Evolutionary conservation across 805 yeast genomes (phyloP), one percentile per base, ranked within the genome.

Genomic region (Jamesozyma rosinii): DNA sequence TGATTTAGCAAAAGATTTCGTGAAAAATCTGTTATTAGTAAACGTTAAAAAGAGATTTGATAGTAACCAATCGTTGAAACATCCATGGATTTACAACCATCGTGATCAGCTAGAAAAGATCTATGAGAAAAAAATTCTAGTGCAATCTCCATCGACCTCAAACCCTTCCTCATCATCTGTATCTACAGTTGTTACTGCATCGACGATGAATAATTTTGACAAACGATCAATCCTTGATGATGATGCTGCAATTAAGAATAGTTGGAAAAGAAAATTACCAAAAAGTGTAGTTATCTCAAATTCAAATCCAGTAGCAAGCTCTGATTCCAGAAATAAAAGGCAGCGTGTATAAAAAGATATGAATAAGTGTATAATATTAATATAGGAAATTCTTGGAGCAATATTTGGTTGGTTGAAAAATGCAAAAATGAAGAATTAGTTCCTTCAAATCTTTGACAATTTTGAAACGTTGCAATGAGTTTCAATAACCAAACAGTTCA

Each of bases 81-180:
- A 69, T 48, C 48, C 51, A 0, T 79, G 84, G 85, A 64, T 79
- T 14, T 50, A 55, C 30, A 60, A 62, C 35, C 74, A 74, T 48
- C 33, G 34, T 10, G 43, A 40, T 4, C 67, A 67, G 46, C 54
- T 74, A 35, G 52, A 54, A 17, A 57, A 51, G 33, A 58, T 70
- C 9, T 74, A 73, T 49, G 41, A 53, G 1, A 63, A 62, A 44
- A 63, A 54, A 44, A 57, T 60, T 27, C 41, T 61, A 26, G 19
- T 32, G 22, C 18, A 11, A 20, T 4, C 8, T 8, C 14, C 24
- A 21, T 2, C 19, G 4, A 22, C 21, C 11, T 35, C 37, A 5
- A 15, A 14, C 9, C 37, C 37, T 20, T 15, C 21, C 2, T 27
- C 38, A 35, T 26, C 39, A 11, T 24, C 29, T 10, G 18, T n/a